phyloP scores from a whole-genome alignment of 345 rosid genomes.

The Citrus mangshanensis region DNA sequence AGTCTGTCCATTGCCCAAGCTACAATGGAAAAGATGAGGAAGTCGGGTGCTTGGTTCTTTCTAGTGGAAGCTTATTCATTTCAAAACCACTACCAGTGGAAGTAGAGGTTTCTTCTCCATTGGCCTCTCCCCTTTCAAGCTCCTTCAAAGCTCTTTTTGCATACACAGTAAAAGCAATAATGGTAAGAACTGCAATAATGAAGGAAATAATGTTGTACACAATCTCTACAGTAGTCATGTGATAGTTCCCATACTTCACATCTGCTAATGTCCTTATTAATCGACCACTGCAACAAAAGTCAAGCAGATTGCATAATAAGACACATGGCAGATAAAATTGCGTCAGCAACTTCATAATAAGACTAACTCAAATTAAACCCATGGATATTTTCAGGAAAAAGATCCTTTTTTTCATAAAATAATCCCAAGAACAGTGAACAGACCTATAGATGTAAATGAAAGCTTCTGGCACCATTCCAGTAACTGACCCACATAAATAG shows the following conservation, averaged over 20 bases:
- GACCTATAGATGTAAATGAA: slow-evolving; percentile 93
- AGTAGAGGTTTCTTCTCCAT: slow-evolving; percentile 24
- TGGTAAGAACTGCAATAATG: slow-evolving; percentile 54
- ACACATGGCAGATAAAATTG: neutral
- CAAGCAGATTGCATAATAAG: neutral
- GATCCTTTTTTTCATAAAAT: neutral
- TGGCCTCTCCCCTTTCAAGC: slow-evolving; percentile 41
- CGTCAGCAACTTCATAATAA: neutral
- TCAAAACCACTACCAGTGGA: slow-evolving; percentile 28
- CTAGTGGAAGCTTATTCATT: slow-evolving; percentile 51
- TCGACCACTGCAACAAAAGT: slow-evolving; percentile 59
- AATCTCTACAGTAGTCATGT: slow-evolving; percentile 59
- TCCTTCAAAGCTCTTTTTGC: slow-evolving; percentile 55
- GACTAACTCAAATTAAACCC: neutral
- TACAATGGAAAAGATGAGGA: slow-evolving; percentile 12
- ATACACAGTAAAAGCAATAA: slow-evolving; percentile 63
- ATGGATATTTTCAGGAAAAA: neutral
- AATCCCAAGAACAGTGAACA: slow-evolving; percentile 21
- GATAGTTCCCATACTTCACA: slow-evolving; percentile 61
- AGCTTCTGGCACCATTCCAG: slow-evolving; percentile 98
- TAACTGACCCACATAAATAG: slow-evolving; percentile 75
- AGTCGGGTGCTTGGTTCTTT: slow-evolving; percentile 16
- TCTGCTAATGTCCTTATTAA: slow-evolving; percentile 68
- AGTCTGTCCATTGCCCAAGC: neutral
- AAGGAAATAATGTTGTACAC: slow-evolving; percentile 64